Evolutionary conservation across 2,329 filamentous ascomycete species (phyloP), one percentile per base, ranked within the genome.

Genomic region (Xylariaceae sp.): DNA sequence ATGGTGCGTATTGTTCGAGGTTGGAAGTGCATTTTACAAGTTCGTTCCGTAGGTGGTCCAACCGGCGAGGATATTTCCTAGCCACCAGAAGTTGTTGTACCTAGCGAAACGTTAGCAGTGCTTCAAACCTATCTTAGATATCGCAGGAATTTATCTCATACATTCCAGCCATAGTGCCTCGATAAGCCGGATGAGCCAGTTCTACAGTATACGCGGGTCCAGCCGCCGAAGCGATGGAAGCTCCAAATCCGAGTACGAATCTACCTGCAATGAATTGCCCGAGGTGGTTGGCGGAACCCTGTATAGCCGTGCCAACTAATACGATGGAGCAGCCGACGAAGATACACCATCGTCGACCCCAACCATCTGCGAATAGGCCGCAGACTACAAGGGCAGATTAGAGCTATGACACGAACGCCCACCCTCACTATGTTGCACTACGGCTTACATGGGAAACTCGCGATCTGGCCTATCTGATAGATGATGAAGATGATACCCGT

Each of bases 121-220:
- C 6, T 12, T 77, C 71, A 60, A 37, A 39, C 2, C 3, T 34
- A 21, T 3, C 11, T 16, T n/a, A 17, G 5, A 4, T 17, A n/a
- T 39, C 14, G 3, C 76, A 78, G 75, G 76, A 80, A 60, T 77
- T 77, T 3, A 74, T 76, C 63, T 82, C 83, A 69, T 78, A 84
- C 62, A 87, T 78, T 37, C 84, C 87, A 0, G 85, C 86, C 62
- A 87, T 76, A 19, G 85, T 76, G 36, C 84, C 85, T 59, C 87
- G 79, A 69, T 84, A 86, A 2, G 82, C 80, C 1, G 87, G 86
- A 65, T 88, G 86, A 1, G 84, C 79, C 53, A 87, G 78, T 69
- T 89, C 87, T 40, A 85, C 82, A 14, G 83, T 82, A 67, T 87
- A 88, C n/a, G 84, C 81, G 1, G 86, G 86, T 1, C 82, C 85